Percentiles rank a stretch among this genome's conserved stretches.
Evolutionary conservation across 768 basidiomycete species (phyloP).

Genomic region (Lentinula guzmanii): DNA sequence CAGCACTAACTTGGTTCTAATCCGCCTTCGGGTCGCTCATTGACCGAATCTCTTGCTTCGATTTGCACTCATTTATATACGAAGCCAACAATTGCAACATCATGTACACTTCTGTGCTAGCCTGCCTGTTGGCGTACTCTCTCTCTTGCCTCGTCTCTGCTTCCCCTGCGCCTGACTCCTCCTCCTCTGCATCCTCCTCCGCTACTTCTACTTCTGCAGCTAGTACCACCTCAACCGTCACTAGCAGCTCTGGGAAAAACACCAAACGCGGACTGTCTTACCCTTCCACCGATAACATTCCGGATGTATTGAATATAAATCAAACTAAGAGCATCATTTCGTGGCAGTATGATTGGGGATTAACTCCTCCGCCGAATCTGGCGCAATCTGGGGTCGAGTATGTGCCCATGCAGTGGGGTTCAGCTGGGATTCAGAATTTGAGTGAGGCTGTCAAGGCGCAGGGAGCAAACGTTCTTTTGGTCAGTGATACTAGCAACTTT

Average conservation of each 20-base stretch:
- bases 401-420: conserved; percentile 52
- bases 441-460: conserved; percentile 32
- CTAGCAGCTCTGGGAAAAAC: conserved; percentile 24
- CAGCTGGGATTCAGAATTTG: conserved; percentile 31
- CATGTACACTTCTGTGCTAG: background rate
- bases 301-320: conserved; percentile 39
- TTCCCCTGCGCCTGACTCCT: background rate
- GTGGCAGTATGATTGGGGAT: conserved; percentile 55
- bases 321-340: conserved; percentile 34
- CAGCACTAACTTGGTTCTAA: background rate
- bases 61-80: background rate
- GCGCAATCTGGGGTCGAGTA: conserved; percentile 38
- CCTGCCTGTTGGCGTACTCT: background rate
- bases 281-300: conserved; percentile 30
- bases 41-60: background rate
- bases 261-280: conserved; percentile 42
- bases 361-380: conserved; percentile 34
- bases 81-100: background rate
- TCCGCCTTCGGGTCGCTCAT: background rate
- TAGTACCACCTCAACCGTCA: conserved; percentile 13
- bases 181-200: background rate
- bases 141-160: background rate
- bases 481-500: conserved; percentile 14
- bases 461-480: conserved; percentile 46
- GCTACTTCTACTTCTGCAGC: conserved; percentile 13